Conservation (phyloP, 1,284 basidiomycete genomes). For the Exobasidium cylindrosporum region DNA sequence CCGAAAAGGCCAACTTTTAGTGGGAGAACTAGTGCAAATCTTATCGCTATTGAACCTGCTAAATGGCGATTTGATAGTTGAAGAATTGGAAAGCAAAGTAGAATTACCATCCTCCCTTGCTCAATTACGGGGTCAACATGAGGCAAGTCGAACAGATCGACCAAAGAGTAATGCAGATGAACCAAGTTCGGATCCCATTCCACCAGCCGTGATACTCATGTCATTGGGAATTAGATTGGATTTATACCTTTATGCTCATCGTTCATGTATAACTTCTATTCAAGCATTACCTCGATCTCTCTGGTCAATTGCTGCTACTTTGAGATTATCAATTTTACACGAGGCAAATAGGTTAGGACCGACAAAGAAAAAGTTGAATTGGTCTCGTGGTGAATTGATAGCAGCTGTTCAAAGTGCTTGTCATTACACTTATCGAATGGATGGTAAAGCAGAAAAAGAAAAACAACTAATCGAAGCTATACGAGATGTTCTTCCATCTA, state of each 20-base stretch:
- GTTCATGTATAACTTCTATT: background rate
- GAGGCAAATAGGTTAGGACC: background rate
- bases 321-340: conserved; percentile 11
- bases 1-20: conserved; percentile 30
- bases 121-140: conserved; percentile 6
- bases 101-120: conserved; percentile 18
- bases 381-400: conserved; percentile 7
- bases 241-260: conserved; percentile 13
- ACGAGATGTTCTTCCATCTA: conserved; percentile 5
- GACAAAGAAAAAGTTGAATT: conserved; percentile 8
- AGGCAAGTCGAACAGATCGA: background rate
- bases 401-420: conserved; percentile 5
- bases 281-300: background rate
- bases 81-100: conserved; percentile 16
- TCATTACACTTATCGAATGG: background rate
- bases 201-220: conserved; percentile 7
- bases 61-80: conserved; percentile 24
- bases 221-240: conserved; percentile 7
- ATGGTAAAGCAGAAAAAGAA: background rate
- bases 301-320: conserved; percentile 7
- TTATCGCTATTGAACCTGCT: conserved; percentile 25
- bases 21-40: conserved; percentile 27
- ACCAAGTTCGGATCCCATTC: conserved; percentile 11
- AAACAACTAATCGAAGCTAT: background rate
- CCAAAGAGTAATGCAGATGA: background rate